A percentile compares a stretch with the other conserved stretches of the same genome.
Evolutionary conservation across 2,329 filamentous ascomycete species (phyloP).

Genomic region (Trichoderma hamatum): DNA sequence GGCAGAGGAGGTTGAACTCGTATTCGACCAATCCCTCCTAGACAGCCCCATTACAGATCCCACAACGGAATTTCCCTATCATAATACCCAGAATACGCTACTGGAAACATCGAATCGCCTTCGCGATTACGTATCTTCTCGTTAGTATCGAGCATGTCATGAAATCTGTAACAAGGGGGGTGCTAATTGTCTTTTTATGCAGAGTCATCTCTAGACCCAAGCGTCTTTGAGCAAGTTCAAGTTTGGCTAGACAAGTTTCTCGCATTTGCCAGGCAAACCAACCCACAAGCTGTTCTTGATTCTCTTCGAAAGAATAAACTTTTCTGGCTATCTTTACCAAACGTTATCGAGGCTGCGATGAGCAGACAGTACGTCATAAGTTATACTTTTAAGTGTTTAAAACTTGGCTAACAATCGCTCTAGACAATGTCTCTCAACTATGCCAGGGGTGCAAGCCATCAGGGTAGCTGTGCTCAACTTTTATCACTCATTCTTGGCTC

Average conservation of each 20-base stretch:
- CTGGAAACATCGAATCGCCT: slow-evolving; percentile 42
- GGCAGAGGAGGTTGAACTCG: slow-evolving; percentile 35
- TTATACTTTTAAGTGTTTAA: not conserved
- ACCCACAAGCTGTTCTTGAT: slow-evolving; percentile 44
- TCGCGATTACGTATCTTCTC: slow-evolving; percentile 42
- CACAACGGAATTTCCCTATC: slow-evolving; percentile 52
- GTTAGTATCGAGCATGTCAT: slow-evolving; percentile 31
- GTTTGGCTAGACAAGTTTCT: slow-evolving; percentile 57
- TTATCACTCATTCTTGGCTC: slow-evolving; percentile 48
- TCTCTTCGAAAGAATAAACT: slow-evolving; percentile 48
- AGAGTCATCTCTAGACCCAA: slow-evolving; percentile 50
- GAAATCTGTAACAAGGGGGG: not conserved
- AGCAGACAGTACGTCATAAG: slow-evolving; percentile 47
- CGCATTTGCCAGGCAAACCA: slow-evolving; percentile 42
- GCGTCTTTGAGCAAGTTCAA: slow-evolving; percentile 49
- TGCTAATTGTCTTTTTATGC: slow-evolving; percentile 34
- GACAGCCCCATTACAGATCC: slow-evolving; percentile 45
- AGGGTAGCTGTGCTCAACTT: slow-evolving; percentile 40
- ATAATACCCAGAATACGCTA: slow-evolving; percentile 38
- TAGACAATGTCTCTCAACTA: slow-evolving; percentile 36
- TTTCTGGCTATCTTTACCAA: slow-evolving; percentile 59
- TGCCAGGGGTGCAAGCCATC: slow-evolving; percentile 34
- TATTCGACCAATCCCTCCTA: slow-evolving; percentile 40
- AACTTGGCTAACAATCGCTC: not conserved
- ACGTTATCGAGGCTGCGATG: slow-evolving; percentile 45